phyloP scores from a whole-genome alignment of 2,329 filamentous ascomycete genomes.

The Zymoseptoria passerinii region DNA sequence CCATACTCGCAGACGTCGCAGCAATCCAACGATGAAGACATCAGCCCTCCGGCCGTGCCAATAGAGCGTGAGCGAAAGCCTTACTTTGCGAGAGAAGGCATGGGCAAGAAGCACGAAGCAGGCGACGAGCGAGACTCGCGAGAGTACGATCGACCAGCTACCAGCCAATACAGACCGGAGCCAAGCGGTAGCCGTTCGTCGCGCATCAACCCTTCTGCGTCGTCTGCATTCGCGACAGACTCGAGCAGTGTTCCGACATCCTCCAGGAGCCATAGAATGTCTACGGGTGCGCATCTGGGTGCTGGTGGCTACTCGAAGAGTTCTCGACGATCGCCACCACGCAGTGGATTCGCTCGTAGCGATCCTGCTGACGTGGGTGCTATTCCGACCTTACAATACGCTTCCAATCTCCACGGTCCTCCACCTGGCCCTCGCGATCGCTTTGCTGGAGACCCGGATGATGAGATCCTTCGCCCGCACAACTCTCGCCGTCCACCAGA shows the following conservation, averaged over 20 bases:
- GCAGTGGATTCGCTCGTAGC: constrained; percentile 17
- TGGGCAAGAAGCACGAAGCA: constrained; percentile 46
- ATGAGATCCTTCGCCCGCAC: constrained; percentile 8
- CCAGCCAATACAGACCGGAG: constrained; percentile 10
- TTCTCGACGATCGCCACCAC: constrained; percentile 16
- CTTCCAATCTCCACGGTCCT: constrained; percentile 21
- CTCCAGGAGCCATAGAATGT: constrained; percentile 15
- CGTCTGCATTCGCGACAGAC: constrained; percentile 6
- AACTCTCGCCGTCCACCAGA: constrained; percentile 5
- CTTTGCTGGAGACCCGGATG: constrained; percentile 13
- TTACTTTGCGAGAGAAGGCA: constrained; percentile 52
- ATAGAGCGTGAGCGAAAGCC: constrained; percentile 60
- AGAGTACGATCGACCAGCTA: constrained; percentile 11
- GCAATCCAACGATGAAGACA: constrained; percentile 30
- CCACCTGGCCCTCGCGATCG: constrained; percentile 9
- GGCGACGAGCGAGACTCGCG: constrained; percentile 6
- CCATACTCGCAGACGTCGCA: constrained; percentile 30
- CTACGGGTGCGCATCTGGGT: constrained; percentile 11
- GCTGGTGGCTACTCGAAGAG: constrained; percentile 14
- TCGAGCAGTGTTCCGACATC: constrained; percentile 17
- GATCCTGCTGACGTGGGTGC: constrained; percentile 20
- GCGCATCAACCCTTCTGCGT: background rate
- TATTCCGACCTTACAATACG: constrained; percentile 19
- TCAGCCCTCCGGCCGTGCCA: constrained; percentile 38
- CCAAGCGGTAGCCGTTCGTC: constrained; percentile 4